phyloP scores from a whole-genome alignment of 495 filamentous ascomycete species.

The Cairneyella variabilis region DNA sequence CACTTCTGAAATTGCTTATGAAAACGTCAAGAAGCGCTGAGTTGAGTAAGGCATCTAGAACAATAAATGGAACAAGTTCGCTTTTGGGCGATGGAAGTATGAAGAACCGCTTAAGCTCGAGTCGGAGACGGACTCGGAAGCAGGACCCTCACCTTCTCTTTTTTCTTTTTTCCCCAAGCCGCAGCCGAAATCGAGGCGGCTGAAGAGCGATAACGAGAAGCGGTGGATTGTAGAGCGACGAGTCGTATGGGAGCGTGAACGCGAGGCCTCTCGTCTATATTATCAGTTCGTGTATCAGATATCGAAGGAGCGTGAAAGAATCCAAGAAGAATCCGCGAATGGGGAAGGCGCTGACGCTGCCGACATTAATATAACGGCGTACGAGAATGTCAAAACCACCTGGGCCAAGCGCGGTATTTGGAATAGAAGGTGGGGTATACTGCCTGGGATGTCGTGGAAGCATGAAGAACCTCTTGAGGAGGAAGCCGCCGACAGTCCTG shows the following conservation, averaged over 20 bases:
- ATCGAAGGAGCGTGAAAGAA: conserved; percentile 23
- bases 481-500: not conserved
- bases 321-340: conserved; percentile 12
- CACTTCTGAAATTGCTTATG: conserved; percentile 1
- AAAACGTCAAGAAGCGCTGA: conserved; percentile 24
- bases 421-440: conserved; percentile 27
- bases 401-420: conserved; percentile 27
- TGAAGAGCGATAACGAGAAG: conserved; percentile 9
- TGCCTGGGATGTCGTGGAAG: conserved; percentile 24
- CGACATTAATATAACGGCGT: conserved; percentile 19
- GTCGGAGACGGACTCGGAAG: conserved; percentile 9
- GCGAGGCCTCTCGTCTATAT: conserved; percentile 28
- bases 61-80: conserved; percentile 1
- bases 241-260: conserved; percentile 10
- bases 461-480: conserved; percentile 3
- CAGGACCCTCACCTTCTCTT: not conserved
- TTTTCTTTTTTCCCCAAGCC: not conserved
- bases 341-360: not conserved
- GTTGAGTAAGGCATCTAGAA: conserved; percentile 30
- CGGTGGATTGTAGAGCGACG: conserved; percentile 4
- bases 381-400: conserved; percentile 22
- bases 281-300: conserved; percentile 31
- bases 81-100: conserved; percentile 12
- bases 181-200: conserved; percentile 13
- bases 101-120: conserved; percentile 3